Evolutionary conservation across 164 flowering plant species (phyloP).

Genomic region (Umbellularia californica): DNA sequence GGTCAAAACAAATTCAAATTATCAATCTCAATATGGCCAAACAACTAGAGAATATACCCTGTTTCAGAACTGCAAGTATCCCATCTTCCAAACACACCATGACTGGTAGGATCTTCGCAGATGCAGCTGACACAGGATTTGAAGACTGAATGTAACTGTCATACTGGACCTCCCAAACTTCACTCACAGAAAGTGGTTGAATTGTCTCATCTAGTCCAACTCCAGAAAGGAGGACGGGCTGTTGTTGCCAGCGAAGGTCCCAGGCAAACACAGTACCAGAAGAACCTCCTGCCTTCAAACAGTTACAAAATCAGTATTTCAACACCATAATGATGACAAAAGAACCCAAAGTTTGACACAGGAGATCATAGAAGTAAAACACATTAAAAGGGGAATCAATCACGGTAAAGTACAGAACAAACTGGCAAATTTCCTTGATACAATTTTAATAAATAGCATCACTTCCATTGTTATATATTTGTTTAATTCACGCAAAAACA

Average conservation of each 20-base stretch:
- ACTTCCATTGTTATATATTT: not conserved
- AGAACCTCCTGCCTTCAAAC: slow-evolving; percentile 87
- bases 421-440: not conserved
- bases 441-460: not conserved
- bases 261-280: slow-evolving; percentile 88
- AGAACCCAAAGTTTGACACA: not conserved
- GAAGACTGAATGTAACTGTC: slow-evolving; percentile 54
- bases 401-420: not conserved
- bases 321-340: not conserved
- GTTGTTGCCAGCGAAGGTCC: slow-evolving; percentile 78
- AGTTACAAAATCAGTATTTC: not conserved
- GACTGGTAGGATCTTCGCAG: slow-evolving; percentile 61
- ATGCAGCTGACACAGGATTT: slow-evolving; percentile 34
- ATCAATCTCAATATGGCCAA: not conserved
- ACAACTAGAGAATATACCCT: slow-evolving; percentile 46
- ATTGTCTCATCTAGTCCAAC: slow-evolving; percentile 25
- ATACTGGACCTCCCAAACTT: slow-evolving; percentile 90
- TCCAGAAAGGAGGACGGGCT: slow-evolving; percentile 70
- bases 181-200: slow-evolving; percentile 54
- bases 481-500: no score
- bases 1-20: no score
- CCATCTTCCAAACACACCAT: slow-evolving; percentile 96
- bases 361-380: not conserved
- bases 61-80: slow-evolving; percentile 68
- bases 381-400: not conserved